Evolutionary conservation across 768 basidiomycete genomes (phyloP).

Genomic region (Serendipita indica): DNA sequence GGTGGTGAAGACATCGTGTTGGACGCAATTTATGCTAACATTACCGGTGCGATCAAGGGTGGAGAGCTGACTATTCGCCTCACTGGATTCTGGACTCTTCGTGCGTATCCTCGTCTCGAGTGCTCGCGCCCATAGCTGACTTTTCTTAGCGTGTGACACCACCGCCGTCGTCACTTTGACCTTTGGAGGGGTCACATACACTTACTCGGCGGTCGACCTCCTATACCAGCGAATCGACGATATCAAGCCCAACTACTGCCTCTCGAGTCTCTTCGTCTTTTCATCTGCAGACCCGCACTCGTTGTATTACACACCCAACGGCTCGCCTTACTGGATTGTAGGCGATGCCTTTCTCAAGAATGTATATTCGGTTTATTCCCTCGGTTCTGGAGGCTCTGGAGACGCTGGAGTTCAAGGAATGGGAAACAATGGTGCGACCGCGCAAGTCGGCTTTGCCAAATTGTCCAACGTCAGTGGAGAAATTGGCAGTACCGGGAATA

Average conservation of each 20-base stretch:
- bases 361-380: constrained; percentile 15
- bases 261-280: constrained; percentile 12
- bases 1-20: constrained; percentile 12
- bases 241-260: neutral
- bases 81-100: constrained; percentile 13
- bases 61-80: constrained; percentile 6
- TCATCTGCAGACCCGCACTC: neutral
- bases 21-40: constrained; percentile 5
- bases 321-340: constrained; percentile 13
- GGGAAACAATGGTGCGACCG: constrained; percentile 1
- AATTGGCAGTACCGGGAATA: neutral
- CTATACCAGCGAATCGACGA: neutral
- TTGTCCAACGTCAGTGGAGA: neutral
- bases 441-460: neutral
- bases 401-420: constrained; percentile 3
- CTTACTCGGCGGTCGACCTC: constrained; percentile 13
- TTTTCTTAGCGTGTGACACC: constrained; percentile 4
- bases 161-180: constrained; percentile 10
- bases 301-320: neutral
- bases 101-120: constrained; percentile 6
- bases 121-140: neutral
- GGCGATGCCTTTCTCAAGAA: constrained; percentile 16
- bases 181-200: constrained; percentile 12
- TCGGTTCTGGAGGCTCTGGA: neutral
- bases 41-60: constrained; percentile 9